These are phyloP conservation scores for Daldinia decipiens DNA, from an alignment of 495 filamentous ascomycete genomes.

Conservation along the genomic window DNA sequence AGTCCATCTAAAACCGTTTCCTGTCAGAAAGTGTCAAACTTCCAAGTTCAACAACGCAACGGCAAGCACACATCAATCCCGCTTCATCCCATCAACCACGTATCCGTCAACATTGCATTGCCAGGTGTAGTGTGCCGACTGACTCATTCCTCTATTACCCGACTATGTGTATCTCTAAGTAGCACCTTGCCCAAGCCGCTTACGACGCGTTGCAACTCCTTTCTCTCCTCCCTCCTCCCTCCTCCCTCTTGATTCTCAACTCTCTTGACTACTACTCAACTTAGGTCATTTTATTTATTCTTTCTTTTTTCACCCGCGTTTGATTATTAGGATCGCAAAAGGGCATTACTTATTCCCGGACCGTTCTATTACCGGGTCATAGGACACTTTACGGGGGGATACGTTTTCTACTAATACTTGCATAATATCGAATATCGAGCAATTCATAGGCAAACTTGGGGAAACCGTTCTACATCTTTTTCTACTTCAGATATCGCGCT, in stretches of 20 bases:
- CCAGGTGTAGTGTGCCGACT: constrained; percentile 12
- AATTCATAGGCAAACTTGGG: constrained; percentile 21
- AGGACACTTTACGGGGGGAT: constrained; percentile 5
- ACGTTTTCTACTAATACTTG: constrained; percentile 28
- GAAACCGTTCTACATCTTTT: constrained; percentile 31
- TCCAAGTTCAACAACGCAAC: constrained; percentile 22
- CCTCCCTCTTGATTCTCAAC: constrained; percentile 21
- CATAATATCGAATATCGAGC: constrained; percentile 22
- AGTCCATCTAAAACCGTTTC: constrained; percentile 18
- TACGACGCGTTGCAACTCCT: constrained; percentile 39
- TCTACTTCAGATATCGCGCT: constrained; percentile 26
- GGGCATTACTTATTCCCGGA: constrained; percentile 8
- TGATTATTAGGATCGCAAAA: constrained; percentile 1
- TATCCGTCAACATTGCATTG: not conserved
- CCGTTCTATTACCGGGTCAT: constrained; percentile 6
- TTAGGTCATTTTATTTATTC: constrained; percentile 1
- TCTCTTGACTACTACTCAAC: not conserved
- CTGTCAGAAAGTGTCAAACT: constrained; percentile 8
- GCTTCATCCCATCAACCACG: constrained; percentile 10
- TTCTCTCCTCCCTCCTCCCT: constrained; percentile 16
- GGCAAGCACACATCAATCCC: not conserved
- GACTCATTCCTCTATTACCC: constrained; percentile 13
- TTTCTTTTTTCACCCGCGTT: constrained; percentile 2
- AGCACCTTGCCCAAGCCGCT: constrained; percentile 25
- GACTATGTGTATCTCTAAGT: constrained; percentile 35